A percentile compares a stretch with the other conserved stretches of the same genome.
These are phyloP conservation scores for Wickerhamiella azymoides DNA, from an alignment of 805 yeast genomes.

Conservation along the genomic window DNA sequence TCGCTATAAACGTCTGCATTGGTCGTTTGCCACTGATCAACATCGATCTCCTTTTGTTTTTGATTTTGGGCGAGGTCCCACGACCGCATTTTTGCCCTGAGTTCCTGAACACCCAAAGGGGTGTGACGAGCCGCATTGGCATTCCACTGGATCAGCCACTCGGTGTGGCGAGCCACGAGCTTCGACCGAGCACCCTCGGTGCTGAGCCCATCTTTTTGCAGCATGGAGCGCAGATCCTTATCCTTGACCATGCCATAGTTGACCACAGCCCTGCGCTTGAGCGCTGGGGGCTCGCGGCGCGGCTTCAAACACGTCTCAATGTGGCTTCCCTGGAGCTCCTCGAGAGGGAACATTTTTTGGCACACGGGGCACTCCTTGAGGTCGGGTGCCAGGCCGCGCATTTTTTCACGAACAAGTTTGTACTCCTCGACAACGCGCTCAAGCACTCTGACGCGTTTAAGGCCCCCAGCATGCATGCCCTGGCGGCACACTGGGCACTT, in stretches of 20 bases:
- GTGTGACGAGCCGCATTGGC: slow-evolving; percentile 68
- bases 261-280: slow-evolving; percentile 29
- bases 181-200: slow-evolving; percentile 48
- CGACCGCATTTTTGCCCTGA: slow-evolving; percentile 39
- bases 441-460: slow-evolving; percentile 52
- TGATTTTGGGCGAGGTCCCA: slow-evolving; percentile 14
- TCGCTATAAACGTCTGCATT: neutral
- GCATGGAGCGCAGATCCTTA: slow-evolving; percentile 45
- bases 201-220: slow-evolving; percentile 41
- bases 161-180: slow-evolving; percentile 58
- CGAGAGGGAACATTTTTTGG: slow-evolving; percentile 37
- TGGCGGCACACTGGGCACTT: slow-evolving; percentile 69
- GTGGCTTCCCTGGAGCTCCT: slow-evolving; percentile 43
- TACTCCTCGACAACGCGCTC: slow-evolving; percentile 56
- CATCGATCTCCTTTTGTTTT: slow-evolving; percentile 12
- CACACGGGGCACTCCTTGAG: slow-evolving; percentile 51
- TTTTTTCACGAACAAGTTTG: slow-evolving; percentile 30
- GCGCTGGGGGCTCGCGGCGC: slow-evolving; percentile 19
- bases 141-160: slow-evolving; percentile 65
- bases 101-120: slow-evolving; percentile 41
- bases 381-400: neutral
- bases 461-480: slow-evolving; percentile 53
- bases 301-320: slow-evolving; percentile 42
- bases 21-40: slow-evolving; percentile 6
- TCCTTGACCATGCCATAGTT: slow-evolving; percentile 49